A percentile compares a stretch with the other conserved stretches of the same genome.
phyloP scores from a whole-genome alignment of 169 alveolate genomes.

The Plasmodium gaboni region DNA sequence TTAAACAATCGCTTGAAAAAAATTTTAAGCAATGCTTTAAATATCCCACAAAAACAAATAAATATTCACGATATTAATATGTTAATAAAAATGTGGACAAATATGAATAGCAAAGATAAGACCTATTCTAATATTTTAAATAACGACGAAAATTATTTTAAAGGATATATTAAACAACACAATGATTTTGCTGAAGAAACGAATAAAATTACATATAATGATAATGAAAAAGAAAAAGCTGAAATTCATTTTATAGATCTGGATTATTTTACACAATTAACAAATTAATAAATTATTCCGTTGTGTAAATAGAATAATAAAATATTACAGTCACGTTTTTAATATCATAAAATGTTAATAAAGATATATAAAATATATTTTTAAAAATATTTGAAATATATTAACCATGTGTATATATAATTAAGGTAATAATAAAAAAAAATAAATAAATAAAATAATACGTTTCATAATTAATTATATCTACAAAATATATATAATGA shows the following conservation, averaged over 20 bases:
- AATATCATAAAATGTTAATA: too few species aligned
- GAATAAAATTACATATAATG: background rate
- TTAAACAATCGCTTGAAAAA: slow-evolving; percentile 13
- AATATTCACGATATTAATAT: slow-evolving; percentile 53
- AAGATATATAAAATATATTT: too few species aligned
- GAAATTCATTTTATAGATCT: slow-evolving; percentile 1
- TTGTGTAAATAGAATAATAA: too few species aligned
- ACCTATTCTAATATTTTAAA: background rate
- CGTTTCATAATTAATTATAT: too few species aligned
- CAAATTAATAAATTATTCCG: background rate
- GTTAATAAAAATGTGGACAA: slow-evolving; percentile 50
- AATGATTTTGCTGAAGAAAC: background rate
- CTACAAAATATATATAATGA: too few species aligned
- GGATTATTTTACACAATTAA: slow-evolving; percentile 19
- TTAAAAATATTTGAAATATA: too few species aligned
- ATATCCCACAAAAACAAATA: slow-evolving; percentile 44
- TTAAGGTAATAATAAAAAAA: too few species aligned
- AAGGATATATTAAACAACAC: slow-evolving; percentile 25
- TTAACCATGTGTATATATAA: too few species aligned
- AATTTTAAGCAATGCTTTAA: slow-evolving; percentile 51
- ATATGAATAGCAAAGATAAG: slow-evolving; percentile 23
- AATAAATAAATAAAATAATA: too few species aligned
- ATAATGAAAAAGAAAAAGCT: background rate
- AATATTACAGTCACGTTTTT: too few species aligned
- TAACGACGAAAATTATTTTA: slow-evolving; percentile 21